Percentiles rank a stretch among this genome's conserved stretches.
Conservation (phyloP, 352 stramenopile genomes). For the Pythium phragmitis region DNA sequence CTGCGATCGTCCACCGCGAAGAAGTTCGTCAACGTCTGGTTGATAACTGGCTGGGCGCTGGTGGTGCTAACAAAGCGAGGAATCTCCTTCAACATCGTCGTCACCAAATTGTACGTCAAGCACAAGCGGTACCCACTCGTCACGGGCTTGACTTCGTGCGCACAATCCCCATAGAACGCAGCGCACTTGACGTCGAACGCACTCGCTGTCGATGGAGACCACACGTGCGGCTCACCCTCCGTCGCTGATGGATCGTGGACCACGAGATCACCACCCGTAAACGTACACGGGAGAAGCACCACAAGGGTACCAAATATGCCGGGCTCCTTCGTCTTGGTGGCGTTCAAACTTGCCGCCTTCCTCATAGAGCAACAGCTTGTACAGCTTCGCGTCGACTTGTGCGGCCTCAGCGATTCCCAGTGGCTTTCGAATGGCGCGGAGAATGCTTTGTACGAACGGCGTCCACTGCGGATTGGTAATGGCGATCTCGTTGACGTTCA, state of each 20-base stretch:
- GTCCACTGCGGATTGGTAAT: constrained; percentile 18
- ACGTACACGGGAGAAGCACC: constrained; percentile 34
- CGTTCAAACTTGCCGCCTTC: constrained; percentile 37
- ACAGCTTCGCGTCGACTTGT: constrained; percentile 22
- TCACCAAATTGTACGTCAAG: constrained; percentile 28
- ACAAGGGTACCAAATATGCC: constrained; percentile 55
- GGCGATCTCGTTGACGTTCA: constrained; percentile 11
- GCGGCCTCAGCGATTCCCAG: constrained; percentile 17
- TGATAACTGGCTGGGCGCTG: background rate
- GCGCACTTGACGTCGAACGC: constrained; percentile 26
- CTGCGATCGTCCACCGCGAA: constrained; percentile 4
- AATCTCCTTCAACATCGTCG: constrained; percentile 1
- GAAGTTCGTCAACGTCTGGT: constrained; percentile 6
- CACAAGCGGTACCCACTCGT: constrained; percentile 20
- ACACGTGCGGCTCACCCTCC: constrained; percentile 8
- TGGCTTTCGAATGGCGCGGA: background rate
- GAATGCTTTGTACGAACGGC: constrained; percentile 13
- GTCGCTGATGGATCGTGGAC: background rate
- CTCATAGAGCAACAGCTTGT: constrained; percentile 51
- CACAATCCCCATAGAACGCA: constrained; percentile 28
- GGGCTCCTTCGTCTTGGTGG: constrained; percentile 47
- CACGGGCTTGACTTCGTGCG: constrained; percentile 25
- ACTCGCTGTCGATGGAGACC: constrained; percentile 5
- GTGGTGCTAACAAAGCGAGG: constrained; percentile 15
- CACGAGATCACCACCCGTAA: constrained; percentile 27